Evolutionary conservation across 176 grass and related monocot genomes (phyloP).

Genomic region (Triticum dicoccoides): DNA sequence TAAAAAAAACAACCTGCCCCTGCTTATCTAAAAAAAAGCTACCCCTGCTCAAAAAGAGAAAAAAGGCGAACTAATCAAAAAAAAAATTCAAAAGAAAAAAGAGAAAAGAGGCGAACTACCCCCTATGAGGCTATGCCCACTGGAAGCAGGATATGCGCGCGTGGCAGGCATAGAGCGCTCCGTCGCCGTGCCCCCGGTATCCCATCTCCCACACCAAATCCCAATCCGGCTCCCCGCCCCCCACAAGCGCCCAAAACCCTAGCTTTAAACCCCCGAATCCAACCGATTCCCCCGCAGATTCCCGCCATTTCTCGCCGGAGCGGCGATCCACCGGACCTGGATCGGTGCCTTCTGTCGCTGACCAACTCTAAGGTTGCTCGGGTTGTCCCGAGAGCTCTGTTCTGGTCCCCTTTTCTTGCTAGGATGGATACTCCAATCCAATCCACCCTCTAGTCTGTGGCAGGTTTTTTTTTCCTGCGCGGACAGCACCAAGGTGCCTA

Average conservation of each 20-base stretch:
- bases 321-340: background rate
- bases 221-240: slow-evolving; percentile 4
- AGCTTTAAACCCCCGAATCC: slow-evolving; percentile 22
- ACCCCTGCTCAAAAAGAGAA: too few relatives aligned
- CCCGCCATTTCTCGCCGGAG: slow-evolving; percentile 20
- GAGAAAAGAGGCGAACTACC: background rate
- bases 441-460: background rate
- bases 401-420: background rate
- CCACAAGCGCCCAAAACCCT: background rate
- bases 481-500: background rate
- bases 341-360: background rate
- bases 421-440: background rate
- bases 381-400: background rate
- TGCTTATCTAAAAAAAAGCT: too few relatives aligned
- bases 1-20: too few relatives aligned
- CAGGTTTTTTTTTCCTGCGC: background rate
- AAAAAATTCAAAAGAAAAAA: too few relatives aligned
- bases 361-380: background rate
- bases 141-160: background rate
- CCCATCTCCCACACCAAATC: slow-evolving; percentile 20
- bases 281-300: background rate
- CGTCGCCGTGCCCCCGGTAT: background rate
- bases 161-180: slow-evolving; percentile 10
- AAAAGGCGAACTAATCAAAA: too few relatives aligned
- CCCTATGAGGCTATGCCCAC: background rate